phyloP scores from a whole-genome alignment of 768 basidiomycete genomes.

The Leucocoprinus leucothites region DNA sequence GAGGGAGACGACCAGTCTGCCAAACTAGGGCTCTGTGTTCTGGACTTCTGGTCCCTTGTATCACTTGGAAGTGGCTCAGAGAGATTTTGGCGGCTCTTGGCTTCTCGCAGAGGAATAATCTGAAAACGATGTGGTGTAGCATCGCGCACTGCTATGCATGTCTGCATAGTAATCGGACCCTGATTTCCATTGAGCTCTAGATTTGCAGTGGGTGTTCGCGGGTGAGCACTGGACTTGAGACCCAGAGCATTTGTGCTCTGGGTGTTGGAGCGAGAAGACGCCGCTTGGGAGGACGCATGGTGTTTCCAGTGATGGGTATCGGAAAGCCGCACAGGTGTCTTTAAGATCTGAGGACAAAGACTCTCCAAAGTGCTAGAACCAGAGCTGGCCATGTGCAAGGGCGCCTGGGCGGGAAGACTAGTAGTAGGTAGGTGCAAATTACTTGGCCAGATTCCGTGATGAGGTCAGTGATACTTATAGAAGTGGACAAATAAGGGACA shows the following conservation, averaged over 20 bases:
- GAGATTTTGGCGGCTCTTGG: slow-evolving; percentile 16
- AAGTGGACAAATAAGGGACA: slow-evolving; percentile 7
- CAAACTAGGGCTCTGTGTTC: neutral
- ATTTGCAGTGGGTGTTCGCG: slow-evolving; percentile 9
- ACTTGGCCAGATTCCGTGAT: neutral
- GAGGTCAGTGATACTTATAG: slow-evolving; percentile 10
- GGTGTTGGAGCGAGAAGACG: neutral
- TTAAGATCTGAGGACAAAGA: neutral
- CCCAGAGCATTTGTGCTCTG: neutral
- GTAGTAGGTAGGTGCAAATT: neutral
- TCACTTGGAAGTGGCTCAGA: neutral
- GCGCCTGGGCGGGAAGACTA: neutral
- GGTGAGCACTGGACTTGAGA: neutral
- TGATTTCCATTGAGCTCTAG: slow-evolving; percentile 18
- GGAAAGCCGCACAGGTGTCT: neutral
- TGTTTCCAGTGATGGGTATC: neutral
- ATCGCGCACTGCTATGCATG: slow-evolving; percentile 42
- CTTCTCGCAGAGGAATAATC: slow-evolving; percentile 38
- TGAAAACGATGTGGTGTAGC: slow-evolving; percentile 41
- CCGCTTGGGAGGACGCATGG: neutral
- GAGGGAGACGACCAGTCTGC: neutral
- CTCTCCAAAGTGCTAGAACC: neutral
- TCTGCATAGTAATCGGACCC: slow-evolving; percentile 38
- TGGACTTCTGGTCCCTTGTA: neutral
- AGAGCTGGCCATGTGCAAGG: neutral